phyloP scores from a whole-genome alignment of 768 basidiomycete genomes.

The Psilocybe tampanensis region DNA sequence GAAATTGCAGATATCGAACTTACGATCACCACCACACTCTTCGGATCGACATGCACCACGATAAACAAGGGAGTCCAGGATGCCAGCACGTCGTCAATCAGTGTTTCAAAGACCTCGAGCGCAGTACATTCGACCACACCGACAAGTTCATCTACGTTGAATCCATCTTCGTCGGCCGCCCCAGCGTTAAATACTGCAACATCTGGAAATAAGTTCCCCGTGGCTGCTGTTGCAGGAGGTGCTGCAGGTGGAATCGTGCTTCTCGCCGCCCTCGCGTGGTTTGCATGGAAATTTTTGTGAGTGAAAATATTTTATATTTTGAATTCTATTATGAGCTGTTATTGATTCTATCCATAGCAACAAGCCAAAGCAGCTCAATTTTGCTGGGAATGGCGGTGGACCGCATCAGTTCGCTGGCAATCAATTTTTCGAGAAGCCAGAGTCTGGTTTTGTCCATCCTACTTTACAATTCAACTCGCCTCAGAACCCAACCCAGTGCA shows the following conservation, averaged over 20 bases:
- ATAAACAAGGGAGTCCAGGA: background rate
- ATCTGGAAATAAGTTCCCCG: background rate
- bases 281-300: constrained; percentile 1
- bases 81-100: background rate
- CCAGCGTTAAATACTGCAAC: background rate
- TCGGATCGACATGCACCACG: background rate
- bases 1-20: background rate
- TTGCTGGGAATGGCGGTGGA: background rate
- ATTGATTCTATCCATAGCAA: background rate
- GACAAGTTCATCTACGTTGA: background rate
- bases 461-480: too few species aligned
- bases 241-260: constrained; percentile 6
- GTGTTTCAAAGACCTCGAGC: background rate
- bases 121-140: background rate
- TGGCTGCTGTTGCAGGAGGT: constrained; percentile 10
- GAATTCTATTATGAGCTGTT: background rate
- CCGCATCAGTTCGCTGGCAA: background rate
- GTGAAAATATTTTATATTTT: background rate
- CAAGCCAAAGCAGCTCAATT: background rate
- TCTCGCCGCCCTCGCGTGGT: background rate
- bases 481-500: too few species aligned
- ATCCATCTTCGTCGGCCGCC: background rate
- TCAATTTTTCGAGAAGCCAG: background rate
- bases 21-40: background rate
- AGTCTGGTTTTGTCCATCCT: too few species aligned